A percentile compares a stretch with the other conserved stretches of the same genome.
Evolutionary conservation across 768 basidiomycete genomes (phyloP).

Genomic region (Leccinum obscurum): DNA sequence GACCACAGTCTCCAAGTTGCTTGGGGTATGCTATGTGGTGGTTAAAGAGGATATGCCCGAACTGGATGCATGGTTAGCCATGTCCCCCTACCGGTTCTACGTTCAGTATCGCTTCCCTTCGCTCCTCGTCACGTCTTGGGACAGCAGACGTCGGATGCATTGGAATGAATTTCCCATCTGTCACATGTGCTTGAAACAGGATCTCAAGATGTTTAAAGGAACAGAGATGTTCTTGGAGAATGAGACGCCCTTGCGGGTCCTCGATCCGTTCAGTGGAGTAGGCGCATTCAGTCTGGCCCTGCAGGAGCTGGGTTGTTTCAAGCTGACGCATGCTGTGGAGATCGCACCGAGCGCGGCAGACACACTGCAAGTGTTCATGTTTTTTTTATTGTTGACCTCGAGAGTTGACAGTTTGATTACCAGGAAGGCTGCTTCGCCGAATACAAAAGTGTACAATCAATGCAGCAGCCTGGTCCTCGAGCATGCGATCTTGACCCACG

Average conservation of each 20-base stretch:
- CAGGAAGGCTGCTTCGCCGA: constrained; percentile 52
- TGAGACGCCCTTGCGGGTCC: constrained; percentile 29
- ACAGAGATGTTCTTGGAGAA: constrained; percentile 35
- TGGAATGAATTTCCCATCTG: constrained; percentile 47
- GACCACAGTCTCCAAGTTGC: constrained; percentile 39
- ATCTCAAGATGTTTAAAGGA: constrained; percentile 32
- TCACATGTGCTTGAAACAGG: constrained; percentile 37
- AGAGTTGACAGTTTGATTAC: constrained; percentile 3
- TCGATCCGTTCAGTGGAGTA: constrained; percentile 46
- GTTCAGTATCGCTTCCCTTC: constrained; percentile 50
- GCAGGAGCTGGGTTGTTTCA: constrained; percentile 53
- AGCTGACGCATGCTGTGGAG: constrained; percentile 67
- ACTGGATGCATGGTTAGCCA: constrained; percentile 47
- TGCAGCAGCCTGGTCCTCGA: constrained; percentile 65
- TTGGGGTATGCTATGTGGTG: constrained; percentile 51
- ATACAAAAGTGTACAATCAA: constrained; percentile 62
- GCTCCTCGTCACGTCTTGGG: constrained; percentile 41
- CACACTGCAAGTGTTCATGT: constrained; percentile 47
- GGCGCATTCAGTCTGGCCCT: constrained; percentile 67
- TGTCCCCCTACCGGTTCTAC: constrained; percentile 61
- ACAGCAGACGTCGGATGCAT: constrained; percentile 30
- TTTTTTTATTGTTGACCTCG: background rate
- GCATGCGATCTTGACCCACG: constrained; percentile 54
- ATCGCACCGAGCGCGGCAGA: constrained; percentile 73
- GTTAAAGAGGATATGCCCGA: constrained; percentile 34